Conservation (phyloP, 1,139 yeast species). For the Magnusiomyces paraingens region DNA sequence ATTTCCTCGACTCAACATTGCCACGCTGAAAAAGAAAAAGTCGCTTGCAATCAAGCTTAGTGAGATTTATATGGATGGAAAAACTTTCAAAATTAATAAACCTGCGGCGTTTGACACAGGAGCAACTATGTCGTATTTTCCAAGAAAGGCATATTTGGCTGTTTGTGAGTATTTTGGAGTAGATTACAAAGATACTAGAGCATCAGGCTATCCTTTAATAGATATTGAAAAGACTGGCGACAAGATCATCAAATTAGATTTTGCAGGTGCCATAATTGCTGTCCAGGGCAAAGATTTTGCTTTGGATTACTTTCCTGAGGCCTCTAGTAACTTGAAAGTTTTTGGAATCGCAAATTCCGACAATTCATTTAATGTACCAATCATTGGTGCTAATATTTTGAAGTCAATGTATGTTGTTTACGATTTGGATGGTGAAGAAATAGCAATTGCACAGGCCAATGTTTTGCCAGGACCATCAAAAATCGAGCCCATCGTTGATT, state of each 20-base stretch:
- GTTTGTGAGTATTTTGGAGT: background rate
- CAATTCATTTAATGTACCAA: background rate
- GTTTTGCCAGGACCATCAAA: background rate
- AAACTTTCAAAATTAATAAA: background rate
- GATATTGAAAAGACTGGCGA: background rate
- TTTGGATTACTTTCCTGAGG: background rate
- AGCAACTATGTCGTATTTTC: background rate
- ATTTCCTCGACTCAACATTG: background rate
- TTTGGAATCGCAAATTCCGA: slow-evolving; percentile 1
- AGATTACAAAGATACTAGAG: background rate
- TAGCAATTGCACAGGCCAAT: slow-evolving; percentile 1
- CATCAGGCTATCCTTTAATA: background rate
- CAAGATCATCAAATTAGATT: background rate
- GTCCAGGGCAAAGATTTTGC: background rate
- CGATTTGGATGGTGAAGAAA: slow-evolving; percentile 2
- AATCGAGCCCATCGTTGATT: background rate
- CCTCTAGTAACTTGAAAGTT: background rate
- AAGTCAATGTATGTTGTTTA: slow-evolving; percentile 3
- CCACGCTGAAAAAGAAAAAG: background rate
- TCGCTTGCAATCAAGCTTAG: background rate
- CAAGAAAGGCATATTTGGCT: background rate
- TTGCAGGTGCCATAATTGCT: background rate
- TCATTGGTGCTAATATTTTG: background rate
- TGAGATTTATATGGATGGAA: background rate
- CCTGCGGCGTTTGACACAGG: background rate